Percentiles rank a stretch among this genome's conserved stretches.
phyloP scores from a whole-genome alignment of 192 early-diverging fungal genomes.

The Gryganskiella cystojenkinii region DNA sequence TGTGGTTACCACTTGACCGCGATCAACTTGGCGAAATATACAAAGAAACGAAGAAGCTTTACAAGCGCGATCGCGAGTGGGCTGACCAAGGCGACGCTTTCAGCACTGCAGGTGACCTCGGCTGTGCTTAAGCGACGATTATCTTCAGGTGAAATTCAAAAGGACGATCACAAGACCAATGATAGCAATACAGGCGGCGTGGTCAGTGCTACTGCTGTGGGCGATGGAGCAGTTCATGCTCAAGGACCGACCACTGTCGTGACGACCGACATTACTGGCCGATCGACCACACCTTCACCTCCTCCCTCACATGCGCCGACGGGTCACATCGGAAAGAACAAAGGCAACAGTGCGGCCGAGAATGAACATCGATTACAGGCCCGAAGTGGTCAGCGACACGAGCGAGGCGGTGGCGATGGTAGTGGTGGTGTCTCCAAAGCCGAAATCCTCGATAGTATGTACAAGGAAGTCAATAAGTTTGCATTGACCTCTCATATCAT shows the following conservation, averaged over 20 bases:
- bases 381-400: slow-evolving; percentile 3
- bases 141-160: neutral
- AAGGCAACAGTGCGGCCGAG: slow-evolving; percentile 26
- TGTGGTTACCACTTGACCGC: slow-evolving; percentile 48
- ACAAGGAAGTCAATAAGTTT: slow-evolving; percentile 57
- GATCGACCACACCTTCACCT: neutral
- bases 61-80: slow-evolving; percentile 9
- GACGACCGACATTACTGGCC: neutral
- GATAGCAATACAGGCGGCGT: too few relatives aligned
- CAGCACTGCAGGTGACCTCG: slow-evolving; percentile 26
- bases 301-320: too few relatives aligned
- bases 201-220: too few relatives aligned
- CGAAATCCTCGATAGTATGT: slow-evolving; percentile 49
- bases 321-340: neutral
- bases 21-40: slow-evolving; percentile 29
- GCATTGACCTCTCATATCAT: slow-evolving; percentile 68
- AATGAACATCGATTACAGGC: neutral
- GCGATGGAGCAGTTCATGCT: neutral
- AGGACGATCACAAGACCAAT: too few relatives aligned
- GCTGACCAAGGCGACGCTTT: slow-evolving; percentile 22
- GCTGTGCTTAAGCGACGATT: slow-evolving; percentile 9
- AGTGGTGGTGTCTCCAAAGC: slow-evolving; percentile 42
- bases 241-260: slow-evolving; percentile 7
- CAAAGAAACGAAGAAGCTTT: slow-evolving; percentile 25
- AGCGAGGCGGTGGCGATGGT: slow-evolving; percentile 21